phyloP scores from a whole-genome alignment of 495 filamentous ascomycete species.

The Hypoxylon cercidicola region DNA sequence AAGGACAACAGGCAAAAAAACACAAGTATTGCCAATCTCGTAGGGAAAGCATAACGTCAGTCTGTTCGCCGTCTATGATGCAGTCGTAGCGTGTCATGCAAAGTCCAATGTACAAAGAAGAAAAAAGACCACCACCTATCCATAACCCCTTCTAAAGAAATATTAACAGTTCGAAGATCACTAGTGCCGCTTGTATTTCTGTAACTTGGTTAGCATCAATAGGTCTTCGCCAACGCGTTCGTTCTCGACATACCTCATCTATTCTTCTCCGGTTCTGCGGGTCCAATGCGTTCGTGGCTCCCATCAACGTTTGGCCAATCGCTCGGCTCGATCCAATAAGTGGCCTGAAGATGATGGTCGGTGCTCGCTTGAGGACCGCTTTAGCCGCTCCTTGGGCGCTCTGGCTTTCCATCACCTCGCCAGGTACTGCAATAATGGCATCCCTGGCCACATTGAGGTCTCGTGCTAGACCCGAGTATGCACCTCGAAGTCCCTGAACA shows the following conservation, averaged over 20 bases:
- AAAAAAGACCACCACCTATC: conserved; percentile 3
- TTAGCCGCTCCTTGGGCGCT: conserved; percentile 83
- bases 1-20: conserved; percentile 11
- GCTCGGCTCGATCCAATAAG: conserved; percentile 92
- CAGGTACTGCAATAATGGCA: conserved; percentile 94
- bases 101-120: conserved; percentile 3
- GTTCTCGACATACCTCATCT: conserved; percentile 77
- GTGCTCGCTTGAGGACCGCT: conserved; percentile 82
- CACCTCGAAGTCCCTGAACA: conserved; percentile 83
- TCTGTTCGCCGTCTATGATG: conserved; percentile 42
- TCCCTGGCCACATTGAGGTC: conserved; percentile 86
- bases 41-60: conserved; percentile 26
- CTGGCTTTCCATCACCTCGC: conserved; percentile 86
- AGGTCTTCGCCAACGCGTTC: not conserved
- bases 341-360: conserved; percentile 89
- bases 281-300: conserved; percentile 93
- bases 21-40: conserved; percentile 29
- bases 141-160: conserved; percentile 25
- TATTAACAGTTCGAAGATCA: conserved; percentile 12
- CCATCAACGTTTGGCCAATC: conserved; percentile 86
- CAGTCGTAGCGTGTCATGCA: conserved; percentile 32
- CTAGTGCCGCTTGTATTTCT: conserved; percentile 58
- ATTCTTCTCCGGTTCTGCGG: conserved; percentile 81
- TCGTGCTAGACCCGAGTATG: conserved; percentile 81
- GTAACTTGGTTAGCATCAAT: conserved; percentile 36